Evolutionary conservation across 331 rosid species (phyloP).

Genomic region (Quercus phellos): DNA sequence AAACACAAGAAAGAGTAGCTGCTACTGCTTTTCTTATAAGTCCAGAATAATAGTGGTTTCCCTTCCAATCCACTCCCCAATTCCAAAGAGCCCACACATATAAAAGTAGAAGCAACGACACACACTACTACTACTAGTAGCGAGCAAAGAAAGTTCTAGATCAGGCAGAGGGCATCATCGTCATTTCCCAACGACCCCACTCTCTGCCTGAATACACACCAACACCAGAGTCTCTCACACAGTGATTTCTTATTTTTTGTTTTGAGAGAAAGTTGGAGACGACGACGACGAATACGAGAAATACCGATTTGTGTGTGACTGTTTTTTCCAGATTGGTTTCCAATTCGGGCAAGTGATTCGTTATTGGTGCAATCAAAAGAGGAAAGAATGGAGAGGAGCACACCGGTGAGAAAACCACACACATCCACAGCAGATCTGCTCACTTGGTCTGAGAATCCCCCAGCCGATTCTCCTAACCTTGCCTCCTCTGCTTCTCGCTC

Average conservation of each 20-base stretch:
- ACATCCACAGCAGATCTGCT: constrained; percentile 96
- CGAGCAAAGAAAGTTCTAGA: constrained; percentile 27
- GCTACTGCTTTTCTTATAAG: constrained; percentile 31
- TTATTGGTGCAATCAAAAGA: neutral
- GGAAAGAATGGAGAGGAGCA: constrained; percentile 61
- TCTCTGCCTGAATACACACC: neutral
- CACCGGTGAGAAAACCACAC: constrained; percentile 90
- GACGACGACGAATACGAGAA: neutral
- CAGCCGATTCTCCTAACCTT: constrained; percentile 52
- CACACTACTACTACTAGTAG: neutral
- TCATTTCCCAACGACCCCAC: constrained; percentile 28
- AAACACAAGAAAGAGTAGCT: constrained; percentile 49
- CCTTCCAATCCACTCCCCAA: constrained; percentile 25
- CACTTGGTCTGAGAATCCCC: constrained; percentile 76
- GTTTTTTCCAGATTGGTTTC: neutral
- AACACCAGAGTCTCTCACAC: neutral
- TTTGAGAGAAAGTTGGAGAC: neutral
- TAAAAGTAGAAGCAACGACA: neutral
- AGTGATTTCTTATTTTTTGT: neutral
- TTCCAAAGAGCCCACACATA: neutral
- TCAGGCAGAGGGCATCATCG: constrained; percentile 38
- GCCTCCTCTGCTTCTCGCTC: constrained; percentile 56
- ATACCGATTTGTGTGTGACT: neutral
- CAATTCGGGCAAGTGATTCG: neutral
- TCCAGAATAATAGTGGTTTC: neutral